Evolutionary conservation across 768 basidiomycete genomes (phyloP), one percentile per base, ranked within the genome.

Genomic region (Suillus lakei): DNA sequence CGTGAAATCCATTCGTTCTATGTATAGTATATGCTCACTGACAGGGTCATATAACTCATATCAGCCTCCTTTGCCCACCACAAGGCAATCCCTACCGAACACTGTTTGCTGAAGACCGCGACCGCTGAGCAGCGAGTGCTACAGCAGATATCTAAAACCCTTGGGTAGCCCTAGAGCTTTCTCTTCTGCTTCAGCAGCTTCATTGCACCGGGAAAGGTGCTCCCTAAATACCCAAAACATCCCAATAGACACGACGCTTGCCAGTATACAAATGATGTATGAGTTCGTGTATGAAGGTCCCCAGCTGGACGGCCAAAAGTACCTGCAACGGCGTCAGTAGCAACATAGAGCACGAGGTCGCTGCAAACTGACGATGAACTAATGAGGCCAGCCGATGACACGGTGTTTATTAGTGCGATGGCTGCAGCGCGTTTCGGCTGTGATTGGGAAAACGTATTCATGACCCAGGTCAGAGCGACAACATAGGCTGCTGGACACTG

Each of bases 361-460:
- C 7, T 18, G 28, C 61, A 69, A 30, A 86, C 87, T 79, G 80
- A 95, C 81, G 92, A 89, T 66, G 93, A 92, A 50, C 87, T 79
- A 34, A 96, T 82, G 77, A 95, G 94, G 0, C 94, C 94, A 9
- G 92, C 80, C 70, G 92, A 88, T 15, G 88, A 89, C 70, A 92
- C 85, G 36, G 89, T 86, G 74, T 93, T 94, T 71, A 94, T 86
- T 61, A 91, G 76, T 1, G 93, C 94, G 44, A 96, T 81, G 18
- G 89, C 90, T 21, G 95, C 89, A 9, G 93, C 91, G 7, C 94
- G 88, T 76, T 95, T 95, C 23, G 89, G 86, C 3, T 92, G 87
- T 26, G 94, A 88, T 21, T 89, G 86, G 23, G 92, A 88, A 77
- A 96, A 81, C 5, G 83, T 81, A 66, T 82, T 85, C 61, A 80